A percentile compares a stretch with the other conserved stretches of the same genome.
These are phyloP conservation scores for Xylaria scruposa DNA, from an alignment of 495 filamentous ascomycete species.

Conservation along the genomic window DNA sequence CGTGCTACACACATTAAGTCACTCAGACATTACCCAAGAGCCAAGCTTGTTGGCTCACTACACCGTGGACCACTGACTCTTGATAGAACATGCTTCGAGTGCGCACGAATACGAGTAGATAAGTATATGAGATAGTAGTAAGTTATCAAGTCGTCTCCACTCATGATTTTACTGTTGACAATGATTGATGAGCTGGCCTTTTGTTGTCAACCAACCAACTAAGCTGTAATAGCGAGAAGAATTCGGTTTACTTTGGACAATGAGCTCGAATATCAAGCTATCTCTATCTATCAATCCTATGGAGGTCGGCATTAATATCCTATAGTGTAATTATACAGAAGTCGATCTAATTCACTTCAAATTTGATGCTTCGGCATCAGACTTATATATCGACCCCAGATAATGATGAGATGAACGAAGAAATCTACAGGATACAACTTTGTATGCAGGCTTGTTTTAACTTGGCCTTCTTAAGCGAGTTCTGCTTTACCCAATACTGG, in stretches of 20 bases:
- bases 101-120: not conserved
- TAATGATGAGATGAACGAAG: not conserved
- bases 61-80: not conserved
- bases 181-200: not conserved
- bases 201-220: not conserved
- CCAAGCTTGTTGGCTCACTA: not conserved
- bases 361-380: not conserved
- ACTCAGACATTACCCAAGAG: not conserved
- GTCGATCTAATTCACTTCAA: not conserved
- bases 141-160: not conserved
- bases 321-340: not conserved
- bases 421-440: not conserved
- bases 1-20: not conserved
- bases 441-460: too few relatives aligned
- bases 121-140: not conserved
- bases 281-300: not conserved
- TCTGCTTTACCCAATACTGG: not conserved
- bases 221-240: not conserved
- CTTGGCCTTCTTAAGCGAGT: not conserved
- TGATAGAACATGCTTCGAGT: not conserved
- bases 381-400: not conserved
- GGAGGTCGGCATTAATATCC: not conserved
- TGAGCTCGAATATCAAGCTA: not conserved
- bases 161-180: not conserved
- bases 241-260: not conserved